Base-by-base conservation (phyloP, 176 grass and related monocot species). In the Alopecurus myosuroides region DNA sequence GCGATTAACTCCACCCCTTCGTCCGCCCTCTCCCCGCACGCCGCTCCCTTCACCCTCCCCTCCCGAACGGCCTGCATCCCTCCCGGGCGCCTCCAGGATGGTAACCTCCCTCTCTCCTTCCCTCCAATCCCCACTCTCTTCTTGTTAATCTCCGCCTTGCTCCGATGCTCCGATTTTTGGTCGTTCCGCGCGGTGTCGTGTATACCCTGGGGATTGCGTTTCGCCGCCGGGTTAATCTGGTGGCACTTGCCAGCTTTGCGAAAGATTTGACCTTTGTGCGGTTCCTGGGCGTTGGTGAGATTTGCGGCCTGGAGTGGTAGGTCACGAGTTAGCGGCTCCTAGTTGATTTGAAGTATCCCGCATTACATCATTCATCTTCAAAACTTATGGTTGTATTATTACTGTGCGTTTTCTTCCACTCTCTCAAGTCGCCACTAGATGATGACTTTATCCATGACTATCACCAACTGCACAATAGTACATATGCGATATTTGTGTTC, bases 21-120 rank as follows among this genome's bases (percentile, higher is more conserved):
- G 4, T 90, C 83, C 18, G 81, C 64, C 29, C 91, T 96, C 77
- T 91, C 94, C 15, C 77, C 91, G 67, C 74, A 91, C 84, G 88
- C 94, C 25, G 22, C 89, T 65, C 94, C 88, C 60, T 91, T 83
- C 81, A 68, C 22, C 50, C 60, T 69, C 76, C 77, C 71, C 13
- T 36, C 65, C 18, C 65, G 37, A 51, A 36, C 61, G 57, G 48
- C 4, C 18, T 37, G 66, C 85, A n/a, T 68, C 56, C 65, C 67
- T 68, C 60, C 31, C 13, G 75, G 46, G 5, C n/a, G 12, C 29
- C 79, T 11, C 66, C 84, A 69, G 19, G 75, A 87, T 73, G 89
- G 89, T 90, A 80, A 68, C 30, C 36, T 46, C 50, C 45, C 4
- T 20, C 50, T 75, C 13, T 40, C 41, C 49, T n/a, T 33, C n/a